A percentile compares a stretch with the other conserved stretches of the same genome.
Conservation (phyloP, 352 stramenopile genomes). For the Phytophthora pisi region DNA sequence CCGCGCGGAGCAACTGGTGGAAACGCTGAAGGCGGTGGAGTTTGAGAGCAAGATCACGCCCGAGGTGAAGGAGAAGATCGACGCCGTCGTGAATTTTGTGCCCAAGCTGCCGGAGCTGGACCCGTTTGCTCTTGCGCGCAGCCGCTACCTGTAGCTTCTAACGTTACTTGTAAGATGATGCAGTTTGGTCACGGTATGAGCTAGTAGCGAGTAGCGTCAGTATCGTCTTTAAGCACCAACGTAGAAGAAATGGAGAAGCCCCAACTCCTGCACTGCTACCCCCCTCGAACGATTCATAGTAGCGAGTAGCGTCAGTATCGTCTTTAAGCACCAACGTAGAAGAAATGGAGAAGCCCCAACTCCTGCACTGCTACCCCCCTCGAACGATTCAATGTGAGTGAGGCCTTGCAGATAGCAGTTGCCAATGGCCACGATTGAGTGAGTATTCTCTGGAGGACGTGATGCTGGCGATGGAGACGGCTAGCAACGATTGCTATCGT, state of each 20-base stretch:
- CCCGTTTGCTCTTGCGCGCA: neutral
- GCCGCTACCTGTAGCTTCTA: neutral
- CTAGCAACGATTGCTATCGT: no score
- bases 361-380: no score
- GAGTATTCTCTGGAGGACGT: no score
- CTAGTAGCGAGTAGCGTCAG: neutral
- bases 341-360: neutral
- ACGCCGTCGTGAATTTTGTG: neutral
- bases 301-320: neutral
- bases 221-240: neutral
- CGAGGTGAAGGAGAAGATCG: constrained; percentile 1
- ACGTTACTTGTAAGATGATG: no score
- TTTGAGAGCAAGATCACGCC: constrained; percentile 1
- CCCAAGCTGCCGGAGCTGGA: neutral
- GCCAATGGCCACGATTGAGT: no score
- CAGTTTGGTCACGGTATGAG: no score
- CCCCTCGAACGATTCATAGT: no score
- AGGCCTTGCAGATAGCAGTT: no score
- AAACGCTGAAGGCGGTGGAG: neutral
- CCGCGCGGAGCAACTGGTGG: neutral
- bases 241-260: neutral
- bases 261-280: no score
- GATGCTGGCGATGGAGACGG: no score
- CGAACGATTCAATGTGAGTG: no score
- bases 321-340: neutral